Percentiles rank a stretch among this genome's conserved stretches.
Conservation (phyloP, 1,284 basidiomycete species). For the Ustilago hordei region DNA sequence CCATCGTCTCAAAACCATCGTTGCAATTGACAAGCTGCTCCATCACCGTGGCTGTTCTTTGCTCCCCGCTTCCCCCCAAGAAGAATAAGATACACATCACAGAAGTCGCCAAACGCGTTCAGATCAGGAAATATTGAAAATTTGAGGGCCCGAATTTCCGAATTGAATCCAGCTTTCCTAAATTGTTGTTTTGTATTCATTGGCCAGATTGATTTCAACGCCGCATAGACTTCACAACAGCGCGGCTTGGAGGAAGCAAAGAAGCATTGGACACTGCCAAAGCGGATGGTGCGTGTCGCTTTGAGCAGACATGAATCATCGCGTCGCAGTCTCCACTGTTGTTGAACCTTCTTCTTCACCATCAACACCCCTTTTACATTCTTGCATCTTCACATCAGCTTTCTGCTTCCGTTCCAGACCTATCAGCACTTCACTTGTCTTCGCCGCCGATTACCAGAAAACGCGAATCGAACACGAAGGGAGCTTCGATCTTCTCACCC, state of each 20-base stretch:
- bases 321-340: neutral
- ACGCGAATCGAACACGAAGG: neutral
- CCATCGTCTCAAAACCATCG: neutral
- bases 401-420: neutral
- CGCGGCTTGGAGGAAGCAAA: neutral
- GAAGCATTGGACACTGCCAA: too few species aligned
- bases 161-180: neutral
- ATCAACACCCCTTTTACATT: neutral
- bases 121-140: too few species aligned
- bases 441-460: neutral
- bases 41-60: too few species aligned
- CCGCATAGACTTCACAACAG: neutral
- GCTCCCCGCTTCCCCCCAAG: too few species aligned
- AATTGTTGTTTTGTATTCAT: slow-evolving; percentile 2
- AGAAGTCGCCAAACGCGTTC: too few species aligned
- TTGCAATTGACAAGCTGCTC: neutral
- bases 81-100: too few species aligned
- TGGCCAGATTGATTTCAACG: neutral
- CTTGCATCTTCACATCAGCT: neutral
- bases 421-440: neutral
- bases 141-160: neutral
- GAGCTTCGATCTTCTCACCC: neutral
- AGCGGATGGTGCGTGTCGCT: slow-evolving; percentile 6
- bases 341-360: slow-evolving; percentile 1
- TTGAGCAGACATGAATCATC: neutral